Base-by-base conservation (phyloP, 805 yeast genomes). In the Candida nonsorbophila region DNA sequence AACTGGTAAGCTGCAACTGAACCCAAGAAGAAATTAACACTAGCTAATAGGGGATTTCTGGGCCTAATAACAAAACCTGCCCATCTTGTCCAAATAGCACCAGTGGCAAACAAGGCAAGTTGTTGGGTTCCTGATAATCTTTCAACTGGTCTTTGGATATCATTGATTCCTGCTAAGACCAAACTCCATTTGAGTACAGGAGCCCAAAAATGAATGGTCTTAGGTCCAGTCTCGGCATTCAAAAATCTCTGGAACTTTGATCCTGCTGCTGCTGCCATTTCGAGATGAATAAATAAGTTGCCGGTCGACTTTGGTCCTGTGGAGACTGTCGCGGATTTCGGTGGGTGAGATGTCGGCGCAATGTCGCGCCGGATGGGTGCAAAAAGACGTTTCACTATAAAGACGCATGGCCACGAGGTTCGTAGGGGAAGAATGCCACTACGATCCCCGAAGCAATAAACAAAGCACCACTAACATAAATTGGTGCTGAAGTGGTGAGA, bases 41-140 rank as follows among this genome's bases (percentile, higher is more conserved):
- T 77, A 4, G 97, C 98, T 42, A 92, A 69, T 37, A 92, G 64
- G 44, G 72, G 69, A 61, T 90, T 90, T 62, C 82, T 80, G 23
- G 98, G 98, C 41, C 67, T 77, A 51, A 90, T 90, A 40, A 88
- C 92, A 60, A 88, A 74, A 1, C 69, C 71, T 10, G 96, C 87
- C 97, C 97, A 90, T 58, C 98, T 77, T 20, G 98, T 90, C 98
- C 98, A 90, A 47, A 90, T 86, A 30, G 77, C 76, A 32, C 97
- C 98, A 1, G 98, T 90, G 26, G 88, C 87, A 45, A 84, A 71
- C 34, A 90, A 69, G 2, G 97, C 94, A 36, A 76, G 53, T 62
- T 83, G 88, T 59, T 84, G 95, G 14, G 95, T 79, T 34, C 97
- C 96, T 20, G 92, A 79, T 28, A 90, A 69, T 47, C 80, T 79